Evolutionary conservation across 108 stramenopile genomes (phyloP).

Genomic region (Chaetoceros muelleri): DNA sequence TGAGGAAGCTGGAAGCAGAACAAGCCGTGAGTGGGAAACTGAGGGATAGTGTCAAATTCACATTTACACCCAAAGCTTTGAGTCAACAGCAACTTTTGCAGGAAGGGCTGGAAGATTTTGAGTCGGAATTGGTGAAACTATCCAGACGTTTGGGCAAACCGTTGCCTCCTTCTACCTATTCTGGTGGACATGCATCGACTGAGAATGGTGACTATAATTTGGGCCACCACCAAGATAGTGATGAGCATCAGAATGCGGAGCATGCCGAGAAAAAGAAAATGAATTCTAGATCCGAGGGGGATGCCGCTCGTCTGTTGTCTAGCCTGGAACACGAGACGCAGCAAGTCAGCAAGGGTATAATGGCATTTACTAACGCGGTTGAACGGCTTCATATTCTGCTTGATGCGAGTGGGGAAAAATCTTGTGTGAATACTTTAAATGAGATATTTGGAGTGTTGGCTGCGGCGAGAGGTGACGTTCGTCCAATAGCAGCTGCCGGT

Average conservation of each 20-base stretch:
- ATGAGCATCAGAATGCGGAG: neutral
- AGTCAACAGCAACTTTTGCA: conserved; percentile 69
- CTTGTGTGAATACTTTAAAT: conserved; percentile 11
- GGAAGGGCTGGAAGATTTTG: conserved; percentile 55
- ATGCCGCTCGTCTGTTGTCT: conserved; percentile 44
- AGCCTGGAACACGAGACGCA: conserved; percentile 77
- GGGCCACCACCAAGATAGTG: conserved; percentile 4
- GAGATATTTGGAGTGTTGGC: conserved; percentile 5
- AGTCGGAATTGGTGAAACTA: conserved; percentile 42
- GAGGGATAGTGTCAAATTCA: conserved; percentile 64
- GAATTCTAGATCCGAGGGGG: conserved; percentile 28
- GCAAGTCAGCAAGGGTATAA: conserved; percentile 60
- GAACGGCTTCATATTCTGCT: conserved; percentile 48
- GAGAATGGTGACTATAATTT: neutral
- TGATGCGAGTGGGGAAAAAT: conserved; percentile 17
- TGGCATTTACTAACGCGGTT: conserved; percentile 38
- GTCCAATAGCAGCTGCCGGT: too few species aligned
- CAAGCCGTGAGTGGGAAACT: conserved; percentile 40
- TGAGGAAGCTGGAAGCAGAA: conserved; percentile 64
- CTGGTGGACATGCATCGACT: conserved; percentile 3
- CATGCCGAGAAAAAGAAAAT: conserved; percentile 10
- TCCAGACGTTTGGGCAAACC: conserved; percentile 46
- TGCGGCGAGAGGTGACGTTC: neutral
- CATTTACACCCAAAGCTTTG: conserved; percentile 71
- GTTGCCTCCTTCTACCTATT: conserved; percentile 27